These are phyloP conservation scores for Ceriops tagal DNA, from an alignment of 345 rosid genomes.

Conservation along the genomic window DNA sequence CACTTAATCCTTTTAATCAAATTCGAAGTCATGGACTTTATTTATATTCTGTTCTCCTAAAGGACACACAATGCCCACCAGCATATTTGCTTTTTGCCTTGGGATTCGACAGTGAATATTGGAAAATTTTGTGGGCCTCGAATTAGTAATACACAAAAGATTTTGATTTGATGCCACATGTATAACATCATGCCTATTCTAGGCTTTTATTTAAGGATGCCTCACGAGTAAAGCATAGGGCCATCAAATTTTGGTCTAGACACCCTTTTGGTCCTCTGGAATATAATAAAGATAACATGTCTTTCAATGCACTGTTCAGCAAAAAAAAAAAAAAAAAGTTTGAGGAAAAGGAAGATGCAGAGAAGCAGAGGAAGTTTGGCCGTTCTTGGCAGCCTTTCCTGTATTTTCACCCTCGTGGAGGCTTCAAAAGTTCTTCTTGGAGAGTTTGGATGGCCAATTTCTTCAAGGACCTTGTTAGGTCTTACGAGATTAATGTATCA, in stretches of 20 bases:
- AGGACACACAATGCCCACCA: constrained; percentile 22
- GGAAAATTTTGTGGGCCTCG: constrained; percentile 22
- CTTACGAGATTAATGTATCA: no score
- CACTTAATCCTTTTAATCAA: constrained; percentile 15
- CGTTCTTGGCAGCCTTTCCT: constrained; percentile 23
- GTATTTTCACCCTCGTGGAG: constrained; percentile 11
- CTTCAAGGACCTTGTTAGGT: neutral
- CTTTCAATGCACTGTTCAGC: neutral
- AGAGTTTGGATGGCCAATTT: neutral
- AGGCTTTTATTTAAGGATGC: neutral
- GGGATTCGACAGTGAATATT: constrained; percentile 33
- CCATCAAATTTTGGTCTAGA: neutral
- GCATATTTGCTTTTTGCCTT: constrained; percentile 19
- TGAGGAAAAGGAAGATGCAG: neutral
- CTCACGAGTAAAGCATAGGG: neutral
- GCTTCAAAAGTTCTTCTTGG: neutral
- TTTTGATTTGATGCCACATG: constrained; percentile 30
- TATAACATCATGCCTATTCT: constrained; percentile 1
- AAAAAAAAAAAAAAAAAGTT: neutral
- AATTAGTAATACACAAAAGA: constrained; percentile 18
- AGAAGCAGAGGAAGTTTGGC: constrained; percentile 11
- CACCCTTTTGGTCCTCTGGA: neutral
- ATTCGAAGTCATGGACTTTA: constrained; percentile 13
- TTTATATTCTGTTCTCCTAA: neutral
- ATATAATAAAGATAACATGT: neutral